Base-by-base conservation (phyloP, 331 rosid species). In the Cucumis variabilis region DNA sequence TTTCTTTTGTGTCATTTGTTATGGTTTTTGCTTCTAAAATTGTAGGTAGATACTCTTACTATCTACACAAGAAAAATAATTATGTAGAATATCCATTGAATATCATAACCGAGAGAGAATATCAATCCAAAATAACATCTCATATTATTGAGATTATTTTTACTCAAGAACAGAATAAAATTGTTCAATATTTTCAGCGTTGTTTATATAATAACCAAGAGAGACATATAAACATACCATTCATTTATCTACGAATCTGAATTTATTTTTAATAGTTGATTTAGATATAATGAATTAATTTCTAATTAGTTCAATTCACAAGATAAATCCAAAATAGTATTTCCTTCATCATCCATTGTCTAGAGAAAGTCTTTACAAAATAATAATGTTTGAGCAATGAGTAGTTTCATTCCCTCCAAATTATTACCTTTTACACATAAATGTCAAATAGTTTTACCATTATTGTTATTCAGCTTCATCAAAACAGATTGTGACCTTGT, bases 391-490 rank as follows among this genome's bases (percentile, higher is more conserved):
- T 60, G 62, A 53, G 19, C 41, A 77, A 41, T 4, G 4, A 77
- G 10, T 19, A 77, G 0, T 13, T 48, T 23, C 4, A 77, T 23
- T 0, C 21, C 37, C 14, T 81, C 70, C 41, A 81, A 30, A 48
- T 81, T 27, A 9, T 81, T 81, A 17, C 33, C 14, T 27, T 50
- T 1, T 0, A 58, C 51, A 30, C 85, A 60, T 60, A 82, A 30
- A 60, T 82, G 85, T 3, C 58, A 10, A 53, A 82, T n/a, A 60
- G 85, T 82, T 60, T 19, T 15, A 51, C 72, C 85, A 60, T 62
- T 17, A 21, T 60, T 30, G 21, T n/a, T n/a, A n/a, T n/a, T n/a
- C n/a, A 55, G 53, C 51, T 60, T 82, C 30, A 5, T 82, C 85
- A 27, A 53, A 11, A 82, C 6, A 60, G 55, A 82, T 30, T 6